Percentiles rank a stretch among this genome's conserved stretches.
phyloP scores from a whole-genome alignment of 2,329 filamentous ascomycete species.

The Microcera coccophila region DNA sequence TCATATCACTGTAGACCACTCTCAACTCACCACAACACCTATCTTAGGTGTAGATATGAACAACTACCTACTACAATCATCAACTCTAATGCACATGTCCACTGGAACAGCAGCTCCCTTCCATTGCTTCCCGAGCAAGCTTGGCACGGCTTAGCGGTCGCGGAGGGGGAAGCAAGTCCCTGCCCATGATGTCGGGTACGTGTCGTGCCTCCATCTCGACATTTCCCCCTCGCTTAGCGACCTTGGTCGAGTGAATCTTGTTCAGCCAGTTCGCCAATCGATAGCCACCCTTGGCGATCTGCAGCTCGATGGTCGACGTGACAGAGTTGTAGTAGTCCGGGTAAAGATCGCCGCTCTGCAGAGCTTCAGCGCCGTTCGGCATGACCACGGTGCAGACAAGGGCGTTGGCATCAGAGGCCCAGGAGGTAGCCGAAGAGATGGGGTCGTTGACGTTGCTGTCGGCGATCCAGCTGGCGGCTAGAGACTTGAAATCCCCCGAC shows the following conservation, averaged over 20 bases:
- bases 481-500: constrained; percentile 34
- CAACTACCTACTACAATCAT: no score
- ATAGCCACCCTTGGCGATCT: constrained; percentile 66
- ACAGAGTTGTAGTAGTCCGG: constrained; percentile 62
- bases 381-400: constrained; percentile 43
- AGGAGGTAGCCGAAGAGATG: constrained; percentile 32
- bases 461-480: constrained; percentile 34
- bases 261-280: constrained; percentile 66
- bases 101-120: no score
- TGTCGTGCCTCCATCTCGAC: no score
- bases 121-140: no score
- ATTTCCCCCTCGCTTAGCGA: constrained; percentile 19
- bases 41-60: no score
- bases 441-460: constrained; percentile 32
- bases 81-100: no score
- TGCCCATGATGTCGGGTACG: no score
- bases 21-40: no score
- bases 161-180: no score
- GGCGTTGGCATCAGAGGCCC: constrained; percentile 42
- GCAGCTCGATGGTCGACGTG: constrained; percentile 60
- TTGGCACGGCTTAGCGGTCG: no score
- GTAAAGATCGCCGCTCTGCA: constrained; percentile 55
- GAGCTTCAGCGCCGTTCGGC: constrained; percentile 34
- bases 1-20: no score
- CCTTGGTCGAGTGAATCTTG: constrained; percentile 41